Conservation (phyloP, 148 eudicot genomes). For the Suaeda aralocaspica region DNA sequence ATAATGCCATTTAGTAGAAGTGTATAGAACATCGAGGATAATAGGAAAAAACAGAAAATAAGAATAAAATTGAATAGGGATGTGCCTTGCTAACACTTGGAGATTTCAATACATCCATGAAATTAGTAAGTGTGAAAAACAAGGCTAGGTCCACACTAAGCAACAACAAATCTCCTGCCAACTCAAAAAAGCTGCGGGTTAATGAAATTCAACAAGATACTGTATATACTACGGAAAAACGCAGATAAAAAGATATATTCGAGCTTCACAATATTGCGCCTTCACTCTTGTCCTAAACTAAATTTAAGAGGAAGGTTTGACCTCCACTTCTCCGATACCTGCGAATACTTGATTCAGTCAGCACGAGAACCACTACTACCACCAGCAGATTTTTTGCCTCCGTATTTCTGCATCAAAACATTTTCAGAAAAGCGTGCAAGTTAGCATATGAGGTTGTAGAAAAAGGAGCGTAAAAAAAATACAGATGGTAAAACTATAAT, state of each 20-base stretch:
- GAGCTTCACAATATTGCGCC: conserved; percentile 14
- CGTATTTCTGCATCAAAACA: conserved; percentile 45
- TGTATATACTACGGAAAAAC: conserved; percentile 28
- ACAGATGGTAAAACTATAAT: not conserved
- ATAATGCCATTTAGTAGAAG: not conserved
- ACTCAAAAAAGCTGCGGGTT: conserved; percentile 17
- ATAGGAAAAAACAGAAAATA: not conserved
- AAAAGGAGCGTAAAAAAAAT: too few relatives aligned
- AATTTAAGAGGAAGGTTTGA: conserved; percentile 5
- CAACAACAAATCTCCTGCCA: conserved; percentile 15
- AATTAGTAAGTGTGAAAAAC: conserved; percentile 23
- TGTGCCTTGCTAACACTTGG: conserved; percentile 16
- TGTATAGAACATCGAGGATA: not conserved
- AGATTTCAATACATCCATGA: conserved; percentile 24
- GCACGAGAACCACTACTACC: conserved; percentile 30
- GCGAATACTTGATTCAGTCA: conserved; percentile 26
- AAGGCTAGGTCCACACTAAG: conserved; percentile 20
- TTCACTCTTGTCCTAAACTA: conserved; percentile 21
- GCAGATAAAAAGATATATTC: conserved; percentile 18
- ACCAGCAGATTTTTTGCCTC: conserved; percentile 50
- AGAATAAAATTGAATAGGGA: not conserved
- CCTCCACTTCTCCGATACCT: conserved; percentile 5
- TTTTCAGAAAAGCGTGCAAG: not conserved
- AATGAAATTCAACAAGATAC: conserved; percentile 23
- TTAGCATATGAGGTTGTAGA: too few relatives aligned